Evolutionary conservation across 2,329 filamentous ascomycete species (phyloP).

Genomic region (Sporothrix pseudoabietina): DNA sequence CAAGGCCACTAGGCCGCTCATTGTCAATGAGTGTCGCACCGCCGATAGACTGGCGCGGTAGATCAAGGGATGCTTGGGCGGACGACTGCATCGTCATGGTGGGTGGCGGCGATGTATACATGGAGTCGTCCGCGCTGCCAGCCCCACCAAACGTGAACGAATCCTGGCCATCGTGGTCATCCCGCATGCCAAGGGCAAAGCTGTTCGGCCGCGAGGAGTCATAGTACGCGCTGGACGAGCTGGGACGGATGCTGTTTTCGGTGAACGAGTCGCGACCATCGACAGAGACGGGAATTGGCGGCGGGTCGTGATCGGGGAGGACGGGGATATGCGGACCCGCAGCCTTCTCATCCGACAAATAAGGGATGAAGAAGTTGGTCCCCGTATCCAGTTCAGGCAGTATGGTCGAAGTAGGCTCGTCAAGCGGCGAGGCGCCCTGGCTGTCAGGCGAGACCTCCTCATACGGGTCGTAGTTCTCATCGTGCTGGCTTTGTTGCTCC

Average conservation of each 20-base stretch:
- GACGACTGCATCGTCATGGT: conserved; percentile 51
- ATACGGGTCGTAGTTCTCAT: conserved; percentile 7
- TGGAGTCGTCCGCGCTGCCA: conserved; percentile 27
- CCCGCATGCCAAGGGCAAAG: conserved; percentile 45
- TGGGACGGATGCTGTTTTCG: conserved; percentile 39
- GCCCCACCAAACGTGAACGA: conserved; percentile 47
- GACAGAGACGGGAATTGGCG: conserved; percentile 47
- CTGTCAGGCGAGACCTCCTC: conserved; percentile 35
- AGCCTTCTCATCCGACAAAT: conserved; percentile 44
- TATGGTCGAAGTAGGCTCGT: conserved; percentile 38
- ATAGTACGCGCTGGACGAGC: conserved; percentile 47
- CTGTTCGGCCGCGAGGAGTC: conserved; percentile 48
- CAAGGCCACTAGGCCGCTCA: conserved; percentile 27
- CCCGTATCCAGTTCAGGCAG: conserved; percentile 57
- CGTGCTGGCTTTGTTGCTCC: not conserved
- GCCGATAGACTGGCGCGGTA: conserved; percentile 46
- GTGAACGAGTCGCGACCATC: conserved; percentile 38
- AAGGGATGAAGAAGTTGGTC: conserved; percentile 54
- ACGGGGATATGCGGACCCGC: conserved; percentile 35
- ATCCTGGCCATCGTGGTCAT: conserved; percentile 45
- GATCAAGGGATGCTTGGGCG: conserved; percentile 51
- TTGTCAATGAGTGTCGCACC: conserved; percentile 44
- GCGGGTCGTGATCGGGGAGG: conserved; percentile 54
- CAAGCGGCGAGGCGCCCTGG: conserved; percentile 40
- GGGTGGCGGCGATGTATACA: conserved; percentile 33